Evolutionary conservation across 2,329 filamentous ascomycete species (phyloP), one percentile per base, ranked within the genome.

Genomic region (Fusarium sp.): DNA sequence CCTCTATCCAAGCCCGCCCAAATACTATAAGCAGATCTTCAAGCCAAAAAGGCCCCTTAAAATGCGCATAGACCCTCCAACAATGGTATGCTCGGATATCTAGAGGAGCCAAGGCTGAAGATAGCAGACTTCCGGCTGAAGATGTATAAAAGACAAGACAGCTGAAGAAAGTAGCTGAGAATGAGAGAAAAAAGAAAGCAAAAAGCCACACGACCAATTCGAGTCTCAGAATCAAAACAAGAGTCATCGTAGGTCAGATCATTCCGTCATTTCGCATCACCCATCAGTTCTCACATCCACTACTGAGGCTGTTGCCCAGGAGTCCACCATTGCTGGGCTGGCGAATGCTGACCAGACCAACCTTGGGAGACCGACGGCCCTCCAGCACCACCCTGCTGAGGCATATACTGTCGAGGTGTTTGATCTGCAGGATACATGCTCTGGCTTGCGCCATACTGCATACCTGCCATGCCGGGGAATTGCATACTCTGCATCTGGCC

Each of bases 341-440:
- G 84, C 59, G 89, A 89, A 71, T 90, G 89, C 71, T 90, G 88
- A 37, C 87, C 81, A 8, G 82, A 82, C 84, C 84, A 88, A 6
- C 80, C 76, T 64, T 87, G 86, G 3, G 83, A 82, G 22, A 83
- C 83, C 7, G 84, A 80, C 13, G 85, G 84, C 8, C 80, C 78
- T 6, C 79, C 79, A 6, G 88, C 78, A 71, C 84, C 79, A 77
- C 85, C 80, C 79, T 89, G 83, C 79, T 89, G 83, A 73, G 90
- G 88, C 87, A 93, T 86, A 80, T 90, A 91, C 74, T 89, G 86
- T 52, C 89, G 83, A 6, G 87, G 85, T 2, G 87, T 89, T 78
- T 89, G 87, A 46, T 91, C 89, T 28, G 87, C 79, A 19, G 86
- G 80, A 70, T 89, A 89, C 72, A 90, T 86, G 51, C 83, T 83